Conservation (phyloP, 768 basidiomycete genomes). For the Russula lepida region DNA sequence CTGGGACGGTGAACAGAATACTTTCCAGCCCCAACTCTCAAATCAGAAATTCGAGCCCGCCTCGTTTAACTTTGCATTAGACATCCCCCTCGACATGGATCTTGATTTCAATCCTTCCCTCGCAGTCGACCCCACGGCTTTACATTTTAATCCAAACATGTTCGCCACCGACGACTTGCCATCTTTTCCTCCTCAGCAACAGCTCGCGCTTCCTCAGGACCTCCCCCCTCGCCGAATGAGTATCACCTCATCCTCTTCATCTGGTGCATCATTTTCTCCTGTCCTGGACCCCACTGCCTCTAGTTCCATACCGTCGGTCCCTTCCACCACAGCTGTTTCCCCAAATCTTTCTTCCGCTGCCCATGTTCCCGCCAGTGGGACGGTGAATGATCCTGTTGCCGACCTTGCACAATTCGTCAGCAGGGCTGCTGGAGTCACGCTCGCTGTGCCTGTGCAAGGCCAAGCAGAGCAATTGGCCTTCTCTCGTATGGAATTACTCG, state of each 20-base stretch:
- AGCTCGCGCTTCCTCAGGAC: constrained; percentile 17
- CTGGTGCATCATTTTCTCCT: constrained; percentile 47
- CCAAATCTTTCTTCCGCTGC: constrained; percentile 35
- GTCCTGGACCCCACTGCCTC: constrained; percentile 36
- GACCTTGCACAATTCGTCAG: constrained; percentile 34
- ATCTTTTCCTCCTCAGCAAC: constrained; percentile 13
- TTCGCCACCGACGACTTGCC: constrained; percentile 21
- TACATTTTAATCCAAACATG: constrained; percentile 42
- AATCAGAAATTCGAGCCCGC: constrained; percentile 12
- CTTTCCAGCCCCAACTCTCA: not conserved
- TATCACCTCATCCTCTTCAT: constrained; percentile 48
- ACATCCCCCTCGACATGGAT: constrained; percentile 41
- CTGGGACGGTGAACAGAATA: constrained; percentile 4
- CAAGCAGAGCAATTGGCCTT: constrained; percentile 28
- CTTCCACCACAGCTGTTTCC: constrained; percentile 1
- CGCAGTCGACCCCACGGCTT: constrained; percentile 54
- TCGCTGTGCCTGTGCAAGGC: constrained; percentile 32
- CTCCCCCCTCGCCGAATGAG: constrained; percentile 37
- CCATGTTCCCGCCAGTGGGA: constrained; percentile 22
- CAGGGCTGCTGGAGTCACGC: constrained; percentile 32
- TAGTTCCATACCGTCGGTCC: not conserved
- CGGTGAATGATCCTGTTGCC: constrained; percentile 25
- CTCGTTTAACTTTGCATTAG: constrained; percentile 35
- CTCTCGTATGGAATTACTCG: constrained; percentile 14
- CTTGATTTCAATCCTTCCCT: constrained; percentile 54